Evolutionary conservation across 176 grass and related monocot species (phyloP).

Genomic region (Oryza meyeriana): DNA sequence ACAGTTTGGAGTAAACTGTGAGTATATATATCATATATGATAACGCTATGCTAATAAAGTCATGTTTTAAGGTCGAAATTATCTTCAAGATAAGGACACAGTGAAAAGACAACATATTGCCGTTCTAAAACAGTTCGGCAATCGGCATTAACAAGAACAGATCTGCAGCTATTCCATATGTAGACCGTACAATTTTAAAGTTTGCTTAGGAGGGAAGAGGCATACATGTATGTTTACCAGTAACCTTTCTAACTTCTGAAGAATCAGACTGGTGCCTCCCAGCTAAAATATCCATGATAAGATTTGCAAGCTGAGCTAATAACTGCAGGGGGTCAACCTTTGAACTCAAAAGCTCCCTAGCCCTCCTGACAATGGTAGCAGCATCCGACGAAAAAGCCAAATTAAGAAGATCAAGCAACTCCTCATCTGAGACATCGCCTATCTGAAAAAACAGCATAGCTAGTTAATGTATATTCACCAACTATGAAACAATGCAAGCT

Average conservation of each 20-base stretch:
- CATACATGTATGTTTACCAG: constrained; percentile 40
- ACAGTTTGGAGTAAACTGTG: background rate
- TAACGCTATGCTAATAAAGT: background rate
- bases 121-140: background rate
- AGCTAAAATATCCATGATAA: constrained; percentile 88
- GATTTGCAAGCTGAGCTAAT: constrained; percentile 71
- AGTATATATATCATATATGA: background rate
- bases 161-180: background rate
- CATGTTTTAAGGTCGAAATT: background rate
- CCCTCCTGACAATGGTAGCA: constrained; percentile 66
- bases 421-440: constrained; percentile 84
- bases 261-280: constrained; percentile 40
- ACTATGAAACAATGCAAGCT: background rate
- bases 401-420: constrained; percentile 76
- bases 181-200: background rate
- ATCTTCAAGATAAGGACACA: background rate
- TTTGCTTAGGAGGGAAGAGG: background rate
- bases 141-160: background rate
- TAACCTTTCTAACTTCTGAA: constrained; percentile 46
- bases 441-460: constrained; percentile 45
- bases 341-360: constrained; percentile 79
- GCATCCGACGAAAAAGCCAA: constrained; percentile 80
- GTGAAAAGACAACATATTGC: background rate
- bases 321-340: constrained; percentile 74
- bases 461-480: constrained; percentile 18